Percentiles rank a stretch among this genome's conserved stretches.
Conservation (phyloP, 179 eudicot species). For the Beta macrorhiza region DNA sequence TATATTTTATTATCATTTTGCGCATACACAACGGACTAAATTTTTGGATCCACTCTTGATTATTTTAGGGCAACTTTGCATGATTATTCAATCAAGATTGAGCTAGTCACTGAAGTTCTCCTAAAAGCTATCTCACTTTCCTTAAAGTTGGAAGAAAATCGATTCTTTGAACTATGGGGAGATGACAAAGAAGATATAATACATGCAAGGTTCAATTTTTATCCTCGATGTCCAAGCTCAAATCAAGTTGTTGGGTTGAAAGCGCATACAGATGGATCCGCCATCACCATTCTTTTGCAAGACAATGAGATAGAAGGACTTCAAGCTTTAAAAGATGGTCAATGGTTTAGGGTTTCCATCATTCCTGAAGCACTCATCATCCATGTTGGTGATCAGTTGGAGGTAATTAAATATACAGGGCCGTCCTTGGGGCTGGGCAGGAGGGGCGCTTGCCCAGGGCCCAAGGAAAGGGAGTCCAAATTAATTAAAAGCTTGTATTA, state of each 20-base stretch:
- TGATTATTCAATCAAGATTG: constrained; percentile 33
- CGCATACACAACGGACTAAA: too few relatives aligned
- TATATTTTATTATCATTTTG: too few relatives aligned
- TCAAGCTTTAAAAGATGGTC: constrained; percentile 42
- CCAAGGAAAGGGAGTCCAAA: too few relatives aligned
- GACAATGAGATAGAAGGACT: constrained; percentile 59
- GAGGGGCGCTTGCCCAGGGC: too few relatives aligned
- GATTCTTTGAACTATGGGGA: constrained; percentile 42
- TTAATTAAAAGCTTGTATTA: too few relatives aligned
- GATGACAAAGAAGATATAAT: constrained; percentile 27
- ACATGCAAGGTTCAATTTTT: constrained; percentile 48
- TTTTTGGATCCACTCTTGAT: background rate
- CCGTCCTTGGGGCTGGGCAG: too few relatives aligned
- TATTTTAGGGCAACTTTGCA: constrained; percentile 34
- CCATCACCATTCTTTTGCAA: constrained; percentile 51
- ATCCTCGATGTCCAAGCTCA: constrained; percentile 52
- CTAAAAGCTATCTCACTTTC: constrained; percentile 47
- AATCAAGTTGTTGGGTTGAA: constrained; percentile 43
- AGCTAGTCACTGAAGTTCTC: constrained; percentile 26
- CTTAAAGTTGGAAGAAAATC: constrained; percentile 39
- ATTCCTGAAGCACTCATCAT: constrained; percentile 50
- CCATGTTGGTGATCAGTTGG: constrained; percentile 55
- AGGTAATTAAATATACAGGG: constrained; percentile 26
- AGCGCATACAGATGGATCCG: constrained; percentile 54
- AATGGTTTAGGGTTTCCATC: constrained; percentile 56